Conservation (phyloP, 2,329 filamentous ascomycete species). For the Knufia petricola region DNA sequence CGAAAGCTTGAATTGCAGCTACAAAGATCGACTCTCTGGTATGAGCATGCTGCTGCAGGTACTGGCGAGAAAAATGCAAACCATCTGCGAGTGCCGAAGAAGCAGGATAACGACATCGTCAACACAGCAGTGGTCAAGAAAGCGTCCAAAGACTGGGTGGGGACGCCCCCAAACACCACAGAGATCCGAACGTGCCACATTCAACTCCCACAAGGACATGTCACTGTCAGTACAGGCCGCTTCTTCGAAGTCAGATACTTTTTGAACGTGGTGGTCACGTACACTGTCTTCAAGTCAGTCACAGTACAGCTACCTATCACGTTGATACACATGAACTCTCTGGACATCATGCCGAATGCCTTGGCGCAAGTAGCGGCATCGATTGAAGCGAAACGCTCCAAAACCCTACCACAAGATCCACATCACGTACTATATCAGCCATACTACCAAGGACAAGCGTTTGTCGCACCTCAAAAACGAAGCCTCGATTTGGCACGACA, state of each 20-base stretch:
- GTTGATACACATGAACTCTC: slow-evolving; percentile 48
- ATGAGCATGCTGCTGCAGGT: slow-evolving; percentile 35
- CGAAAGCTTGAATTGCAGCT: slow-evolving; percentile 44
- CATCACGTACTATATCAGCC: slow-evolving; percentile 15
- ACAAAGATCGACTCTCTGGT: slow-evolving; percentile 30
- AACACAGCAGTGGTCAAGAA: slow-evolving; percentile 36
- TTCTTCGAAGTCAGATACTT: slow-evolving; percentile 50
- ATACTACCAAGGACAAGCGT: slow-evolving; percentile 41
- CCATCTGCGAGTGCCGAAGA: slow-evolving; percentile 45
- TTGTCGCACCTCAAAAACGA: slow-evolving; percentile 43
- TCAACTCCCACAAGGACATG: slow-evolving; percentile 12
- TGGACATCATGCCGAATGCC: slow-evolving; percentile 45
- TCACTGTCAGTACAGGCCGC: slow-evolving; percentile 33
- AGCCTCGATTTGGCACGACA: slow-evolving; percentile 34
- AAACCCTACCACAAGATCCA: slow-evolving; percentile 22
- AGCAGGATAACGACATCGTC: slow-evolving; percentile 41
- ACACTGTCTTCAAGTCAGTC: slow-evolving; percentile 40
- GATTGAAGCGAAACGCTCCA: slow-evolving; percentile 41
- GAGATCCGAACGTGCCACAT: slow-evolving; percentile 14
- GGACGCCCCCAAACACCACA: slow-evolving; percentile 28
- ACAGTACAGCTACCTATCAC: slow-evolving; percentile 47
- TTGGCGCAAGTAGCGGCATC: slow-evolving; percentile 45
- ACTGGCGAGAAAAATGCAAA: slow-evolving; percentile 41
- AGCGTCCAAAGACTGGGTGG: slow-evolving; percentile 37
- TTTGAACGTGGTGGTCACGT: slow-evolving; percentile 40